phyloP scores from a whole-genome alignment of 2,329 filamentous ascomycete species.

The Chaetomium strumarium region DNA sequence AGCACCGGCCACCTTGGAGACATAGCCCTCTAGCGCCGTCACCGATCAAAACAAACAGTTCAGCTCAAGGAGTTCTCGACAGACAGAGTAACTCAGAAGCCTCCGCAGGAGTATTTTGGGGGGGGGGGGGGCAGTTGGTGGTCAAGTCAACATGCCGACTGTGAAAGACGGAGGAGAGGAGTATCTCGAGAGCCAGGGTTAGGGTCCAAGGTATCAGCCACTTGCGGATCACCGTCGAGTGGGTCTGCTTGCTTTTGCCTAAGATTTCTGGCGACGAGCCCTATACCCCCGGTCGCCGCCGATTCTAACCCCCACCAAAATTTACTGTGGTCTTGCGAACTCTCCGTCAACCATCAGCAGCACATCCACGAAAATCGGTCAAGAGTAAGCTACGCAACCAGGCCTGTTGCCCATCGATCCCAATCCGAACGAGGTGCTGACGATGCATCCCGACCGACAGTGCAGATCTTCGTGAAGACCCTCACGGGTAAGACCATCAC shows the following conservation, averaged over 20 bases:
- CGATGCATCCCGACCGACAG: constrained; percentile 16
- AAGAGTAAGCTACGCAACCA: constrained; percentile 47
- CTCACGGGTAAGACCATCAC: constrained; percentile 99
- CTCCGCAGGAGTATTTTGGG: too few species aligned
- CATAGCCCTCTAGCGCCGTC: too few species aligned
- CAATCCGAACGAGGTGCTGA: constrained; percentile 24
- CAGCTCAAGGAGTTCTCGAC: too few species aligned
- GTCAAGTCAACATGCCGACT: too few species aligned
- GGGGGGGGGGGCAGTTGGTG: too few species aligned
- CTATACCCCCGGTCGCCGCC: constrained; percentile 16
- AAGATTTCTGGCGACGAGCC: constrained; percentile 20
- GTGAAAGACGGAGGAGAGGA: too few species aligned
- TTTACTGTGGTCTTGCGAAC: constrained; percentile 30
- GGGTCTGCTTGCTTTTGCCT: constrained; percentile 6
- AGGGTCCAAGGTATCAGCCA: not conserved
- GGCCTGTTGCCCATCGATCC: constrained; percentile 7
- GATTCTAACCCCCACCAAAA: constrained; percentile 37
- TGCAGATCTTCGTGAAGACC: constrained; percentile 95
- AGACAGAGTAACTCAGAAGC: too few species aligned
- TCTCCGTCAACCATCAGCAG: constrained; percentile 34
- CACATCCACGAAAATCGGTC: constrained; percentile 44
- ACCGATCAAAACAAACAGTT: too few species aligned
- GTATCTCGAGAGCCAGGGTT: constrained; percentile 1
- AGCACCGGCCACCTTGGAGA: too few species aligned
- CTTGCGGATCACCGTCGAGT: constrained; percentile 4